These are phyloP conservation scores for Plenodomus biglobosus DNA, from an alignment of 2,329 filamentous ascomycete genomes.

Conservation along the genomic window DNA sequence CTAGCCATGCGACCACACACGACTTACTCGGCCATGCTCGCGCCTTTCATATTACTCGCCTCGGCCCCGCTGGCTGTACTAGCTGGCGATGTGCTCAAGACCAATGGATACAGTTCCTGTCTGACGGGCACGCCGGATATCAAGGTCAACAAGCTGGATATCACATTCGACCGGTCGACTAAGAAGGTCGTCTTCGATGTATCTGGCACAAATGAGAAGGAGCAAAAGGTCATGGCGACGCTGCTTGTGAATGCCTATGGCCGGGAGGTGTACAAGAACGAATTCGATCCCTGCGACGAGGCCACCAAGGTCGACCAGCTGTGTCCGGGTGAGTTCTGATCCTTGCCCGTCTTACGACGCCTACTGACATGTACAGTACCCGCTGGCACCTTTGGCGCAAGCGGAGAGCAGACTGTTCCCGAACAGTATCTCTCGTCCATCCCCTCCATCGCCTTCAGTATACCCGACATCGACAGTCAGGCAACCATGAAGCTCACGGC, in stretches of 20 bases:
- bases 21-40: constrained; percentile 43
- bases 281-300: constrained; percentile 78
- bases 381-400: constrained; percentile 69
- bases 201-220: constrained; percentile 69
- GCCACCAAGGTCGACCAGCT: constrained; percentile 69
- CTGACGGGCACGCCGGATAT: constrained; percentile 59
- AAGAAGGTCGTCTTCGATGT: constrained; percentile 80
- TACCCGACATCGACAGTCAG: constrained; percentile 86
- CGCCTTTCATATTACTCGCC: constrained; percentile 42
- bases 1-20: constrained; percentile 38
- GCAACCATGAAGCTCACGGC: constrained; percentile 76
- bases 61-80: constrained; percentile 54
- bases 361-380: constrained; percentile 60
- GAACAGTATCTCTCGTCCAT: constrained; percentile 71
- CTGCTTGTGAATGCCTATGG: constrained; percentile 85
- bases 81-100: constrained; percentile 73
- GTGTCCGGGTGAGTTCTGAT: constrained; percentile 69
- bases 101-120: constrained; percentile 78
- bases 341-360: not conserved
- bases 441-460: constrained; percentile 81
- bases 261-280: constrained; percentile 72
- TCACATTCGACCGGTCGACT: constrained; percentile 75
- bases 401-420: constrained; percentile 72
- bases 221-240: constrained; percentile 77
- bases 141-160: constrained; percentile 71